These are phyloP conservation scores for Candida sonorensis DNA, from an alignment of 805 yeast species.

Conservation along the genomic window DNA sequence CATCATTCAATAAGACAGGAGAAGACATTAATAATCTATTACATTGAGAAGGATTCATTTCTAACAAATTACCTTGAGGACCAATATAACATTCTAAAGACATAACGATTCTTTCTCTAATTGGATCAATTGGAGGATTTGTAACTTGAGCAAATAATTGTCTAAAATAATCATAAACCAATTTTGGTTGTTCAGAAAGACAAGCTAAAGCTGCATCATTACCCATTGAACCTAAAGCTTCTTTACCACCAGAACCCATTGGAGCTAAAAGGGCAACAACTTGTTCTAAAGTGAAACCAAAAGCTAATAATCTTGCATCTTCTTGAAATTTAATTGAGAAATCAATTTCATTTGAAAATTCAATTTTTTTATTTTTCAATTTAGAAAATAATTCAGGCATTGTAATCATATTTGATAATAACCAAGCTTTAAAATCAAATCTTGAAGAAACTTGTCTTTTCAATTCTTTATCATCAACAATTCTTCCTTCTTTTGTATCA, in stretches of 20 bases:
- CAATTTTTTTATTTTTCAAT: constrained; percentile 37
- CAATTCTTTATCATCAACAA: constrained; percentile 89
- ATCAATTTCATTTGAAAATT: constrained; percentile 20
- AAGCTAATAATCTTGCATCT: constrained; percentile 79
- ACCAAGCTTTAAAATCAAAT: constrained; percentile 92
- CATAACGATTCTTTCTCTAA: constrained; percentile 95
- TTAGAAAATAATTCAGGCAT: constrained; percentile 68
- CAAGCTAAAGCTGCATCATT: constrained; percentile 95
- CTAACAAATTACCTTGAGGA: constrained; percentile 95
- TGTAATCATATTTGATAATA: constrained; percentile 76
- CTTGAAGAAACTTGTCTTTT: constrained; percentile 73
- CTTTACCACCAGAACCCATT: constrained; percentile 89
- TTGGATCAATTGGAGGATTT: constrained; percentile 98
- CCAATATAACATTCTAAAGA: constrained; percentile 95
- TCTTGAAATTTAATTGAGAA: constrained; percentile 49
- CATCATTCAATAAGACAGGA: constrained; percentile 71
- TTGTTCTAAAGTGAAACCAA: constrained; percentile 95
- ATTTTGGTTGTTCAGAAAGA: constrained; percentile 83
- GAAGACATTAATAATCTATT: constrained; percentile 76
- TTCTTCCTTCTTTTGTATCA: constrained; percentile 86
- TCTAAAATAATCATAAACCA: constrained; percentile 89
- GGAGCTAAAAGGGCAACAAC: constrained; percentile 77
- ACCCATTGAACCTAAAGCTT: constrained; percentile 98
- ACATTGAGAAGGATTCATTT: constrained; percentile 89
- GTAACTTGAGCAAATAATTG: constrained; percentile 98